These are phyloP conservation scores for Dalbergia cochinchinensis DNA, from an alignment of 306 rosid species.

Conservation along the genomic window DNA sequence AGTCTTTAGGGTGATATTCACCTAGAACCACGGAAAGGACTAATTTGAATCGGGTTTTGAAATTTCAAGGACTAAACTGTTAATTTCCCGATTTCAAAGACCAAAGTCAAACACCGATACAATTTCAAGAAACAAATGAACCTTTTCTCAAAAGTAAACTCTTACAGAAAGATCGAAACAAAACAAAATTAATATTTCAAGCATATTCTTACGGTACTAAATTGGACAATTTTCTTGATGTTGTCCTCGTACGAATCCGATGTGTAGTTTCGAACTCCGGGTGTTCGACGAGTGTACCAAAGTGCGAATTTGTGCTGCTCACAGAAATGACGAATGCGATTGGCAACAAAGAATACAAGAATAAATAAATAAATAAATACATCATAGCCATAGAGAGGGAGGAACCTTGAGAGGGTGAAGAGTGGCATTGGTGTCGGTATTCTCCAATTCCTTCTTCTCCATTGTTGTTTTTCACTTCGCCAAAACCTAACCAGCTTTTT, in stretches of 20 bases:
- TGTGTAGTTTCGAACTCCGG: slow-evolving; percentile 78
- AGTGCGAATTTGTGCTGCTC: slow-evolving; percentile 78
- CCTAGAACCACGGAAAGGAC: too few species aligned
- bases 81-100: too few species aligned
- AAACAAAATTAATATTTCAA: background rate
- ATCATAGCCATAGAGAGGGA: background rate
- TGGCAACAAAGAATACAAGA: slow-evolving; percentile 15
- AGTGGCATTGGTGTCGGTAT: slow-evolving; percentile 44
- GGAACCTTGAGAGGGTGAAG: slow-evolving; percentile 60
- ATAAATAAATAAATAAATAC: background rate
- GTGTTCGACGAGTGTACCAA: slow-evolving; percentile 98
- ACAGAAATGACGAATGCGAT: slow-evolving; percentile 23
- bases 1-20: too few species aligned
- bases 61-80: too few species aligned
- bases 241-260: slow-evolving; percentile 79
- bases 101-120: too few species aligned
- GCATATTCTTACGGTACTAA: slow-evolving; percentile 71
- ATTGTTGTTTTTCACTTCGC: background rate
- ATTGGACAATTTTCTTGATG: slow-evolving; percentile 88
- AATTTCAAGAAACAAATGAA: too few species aligned
- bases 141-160: background rate
- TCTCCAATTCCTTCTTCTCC: slow-evolving; percentile 6
- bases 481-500: background rate
- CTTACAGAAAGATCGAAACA: background rate
- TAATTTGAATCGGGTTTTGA: too few species aligned